Conservation (phyloP, 73 alveolate species). For the Loxodes magnus region DNA sequence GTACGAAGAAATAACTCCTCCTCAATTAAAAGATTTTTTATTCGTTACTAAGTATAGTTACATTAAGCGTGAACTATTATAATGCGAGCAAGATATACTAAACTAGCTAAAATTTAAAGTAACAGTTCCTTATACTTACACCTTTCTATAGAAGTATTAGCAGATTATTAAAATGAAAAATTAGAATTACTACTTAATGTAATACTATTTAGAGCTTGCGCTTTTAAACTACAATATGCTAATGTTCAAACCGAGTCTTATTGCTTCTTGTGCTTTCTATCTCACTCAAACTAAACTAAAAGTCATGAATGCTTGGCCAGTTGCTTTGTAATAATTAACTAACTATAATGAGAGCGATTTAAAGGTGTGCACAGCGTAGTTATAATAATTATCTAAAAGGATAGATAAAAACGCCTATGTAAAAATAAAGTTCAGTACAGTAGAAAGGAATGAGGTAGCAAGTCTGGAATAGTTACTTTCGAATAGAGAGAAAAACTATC, state of each 20-base stretch:
- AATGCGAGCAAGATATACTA: constrained; percentile 77
- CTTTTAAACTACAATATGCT: constrained; percentile 51
- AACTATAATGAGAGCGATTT: too few species aligned
- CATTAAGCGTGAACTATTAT: constrained; percentile 74
- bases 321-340: too few species aligned
- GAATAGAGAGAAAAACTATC: too few species aligned
- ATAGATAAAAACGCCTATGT: too few species aligned
- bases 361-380: too few species aligned
- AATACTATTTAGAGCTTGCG: constrained; percentile 52
- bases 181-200: constrained; percentile 27
- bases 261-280: constrained; percentile 60
- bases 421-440: too few species aligned
- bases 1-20: constrained; percentile 67
- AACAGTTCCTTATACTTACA: constrained; percentile 40
- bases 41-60: constrained; percentile 91
- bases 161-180: constrained; percentile 19
- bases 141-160: constrained; percentile 40
- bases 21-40: constrained; percentile 83
- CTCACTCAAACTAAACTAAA: constrained; percentile 21
- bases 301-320: too few species aligned
- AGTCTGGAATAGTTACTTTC: too few species aligned
- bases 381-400: too few species aligned
- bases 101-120: constrained; percentile 61
- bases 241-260: constrained; percentile 40
- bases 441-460: too few species aligned